These are phyloP conservation scores for Fusarium hostae DNA, from an alignment of 2,329 filamentous ascomycete genomes.

Conservation along the genomic window DNA sequence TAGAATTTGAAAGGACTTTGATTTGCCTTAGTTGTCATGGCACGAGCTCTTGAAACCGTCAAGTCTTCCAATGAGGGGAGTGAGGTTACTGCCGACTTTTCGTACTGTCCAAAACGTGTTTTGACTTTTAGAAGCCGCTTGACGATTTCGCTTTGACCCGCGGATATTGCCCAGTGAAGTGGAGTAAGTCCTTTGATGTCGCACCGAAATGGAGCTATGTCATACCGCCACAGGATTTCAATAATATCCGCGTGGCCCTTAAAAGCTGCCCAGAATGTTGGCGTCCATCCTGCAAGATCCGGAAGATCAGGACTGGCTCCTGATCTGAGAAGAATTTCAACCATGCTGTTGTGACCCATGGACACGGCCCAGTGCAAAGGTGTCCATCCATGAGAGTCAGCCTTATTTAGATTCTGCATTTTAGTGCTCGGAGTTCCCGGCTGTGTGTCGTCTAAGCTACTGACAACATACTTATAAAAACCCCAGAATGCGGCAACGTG, in stretches of 20 bases:
- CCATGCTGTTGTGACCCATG: not conserved
- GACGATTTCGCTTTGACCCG: not conserved
- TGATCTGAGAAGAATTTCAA: not conserved
- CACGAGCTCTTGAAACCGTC: not conserved
- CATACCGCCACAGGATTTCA: not conserved
- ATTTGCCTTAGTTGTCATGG: not conserved
- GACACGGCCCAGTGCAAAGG: not conserved
- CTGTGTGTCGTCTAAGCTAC: not conserved
- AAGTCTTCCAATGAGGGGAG: not conserved
- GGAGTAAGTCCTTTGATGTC: not conserved
- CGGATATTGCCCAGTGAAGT: not conserved
- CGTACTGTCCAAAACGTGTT: not conserved
- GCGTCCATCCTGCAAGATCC: not conserved
- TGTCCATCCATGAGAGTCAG: not conserved
- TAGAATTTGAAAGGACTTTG: not conserved
- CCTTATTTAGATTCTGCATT: not conserved
- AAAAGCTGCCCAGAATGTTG: not conserved
- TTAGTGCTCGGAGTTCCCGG: not conserved
- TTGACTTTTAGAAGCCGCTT: not conserved
- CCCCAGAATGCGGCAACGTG: not conserved
- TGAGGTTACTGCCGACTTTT: not conserved
- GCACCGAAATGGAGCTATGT: not conserved
- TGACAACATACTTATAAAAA: not conserved
- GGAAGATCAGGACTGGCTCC: not conserved
- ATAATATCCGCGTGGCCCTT: not conserved